These are phyloP conservation scores for Golubevia sp. DNA, from an alignment of 1,284 basidiomycete genomes.

Conservation along the genomic window DNA sequence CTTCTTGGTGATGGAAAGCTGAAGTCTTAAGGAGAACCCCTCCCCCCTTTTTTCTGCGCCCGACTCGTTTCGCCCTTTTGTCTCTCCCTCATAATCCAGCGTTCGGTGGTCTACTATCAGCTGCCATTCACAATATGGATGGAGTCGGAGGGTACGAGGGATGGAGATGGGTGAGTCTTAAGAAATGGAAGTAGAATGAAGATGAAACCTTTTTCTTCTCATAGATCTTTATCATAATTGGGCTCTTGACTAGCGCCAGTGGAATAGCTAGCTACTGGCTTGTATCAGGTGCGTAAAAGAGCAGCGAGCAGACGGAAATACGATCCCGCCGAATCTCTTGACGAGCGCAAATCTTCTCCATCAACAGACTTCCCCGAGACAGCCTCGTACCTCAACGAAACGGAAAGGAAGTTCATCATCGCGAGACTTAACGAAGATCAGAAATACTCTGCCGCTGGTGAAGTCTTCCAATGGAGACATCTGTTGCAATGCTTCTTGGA, in stretches of 20 bases:
- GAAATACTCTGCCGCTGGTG: conserved; percentile 76
- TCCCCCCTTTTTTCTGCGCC: too few relatives aligned
- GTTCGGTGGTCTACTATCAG: conserved; percentile 61
- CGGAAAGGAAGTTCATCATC: conserved; percentile 71
- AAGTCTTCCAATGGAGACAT: conserved; percentile 70
- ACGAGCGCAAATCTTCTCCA: too few relatives aligned
- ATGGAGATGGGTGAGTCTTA: conserved; percentile 32
- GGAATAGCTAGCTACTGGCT: conserved; percentile 22
- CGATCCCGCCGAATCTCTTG: too few relatives aligned
- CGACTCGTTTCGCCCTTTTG: neutral
- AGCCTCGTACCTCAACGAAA: conserved; percentile 74
- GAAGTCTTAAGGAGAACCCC: too few relatives aligned
- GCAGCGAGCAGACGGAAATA: too few relatives aligned
- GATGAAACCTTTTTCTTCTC: too few relatives aligned
- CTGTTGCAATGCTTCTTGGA: conserved; percentile 70
- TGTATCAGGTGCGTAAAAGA: too few relatives aligned
- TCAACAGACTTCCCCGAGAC: conserved; percentile 83
- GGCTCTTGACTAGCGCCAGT: conserved; percentile 14
- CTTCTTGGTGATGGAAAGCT: too few relatives aligned
- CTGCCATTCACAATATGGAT: conserved; percentile 62
- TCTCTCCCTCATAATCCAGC: conserved; percentile 18
- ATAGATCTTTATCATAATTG: conserved; percentile 29
- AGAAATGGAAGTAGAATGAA: too few relatives aligned
- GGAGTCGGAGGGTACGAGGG: conserved; percentile 56
- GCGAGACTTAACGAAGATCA: conserved; percentile 71